Conservation (phyloP, 1,284 basidiomycete species). For the Trichosporon inkin region DNA sequence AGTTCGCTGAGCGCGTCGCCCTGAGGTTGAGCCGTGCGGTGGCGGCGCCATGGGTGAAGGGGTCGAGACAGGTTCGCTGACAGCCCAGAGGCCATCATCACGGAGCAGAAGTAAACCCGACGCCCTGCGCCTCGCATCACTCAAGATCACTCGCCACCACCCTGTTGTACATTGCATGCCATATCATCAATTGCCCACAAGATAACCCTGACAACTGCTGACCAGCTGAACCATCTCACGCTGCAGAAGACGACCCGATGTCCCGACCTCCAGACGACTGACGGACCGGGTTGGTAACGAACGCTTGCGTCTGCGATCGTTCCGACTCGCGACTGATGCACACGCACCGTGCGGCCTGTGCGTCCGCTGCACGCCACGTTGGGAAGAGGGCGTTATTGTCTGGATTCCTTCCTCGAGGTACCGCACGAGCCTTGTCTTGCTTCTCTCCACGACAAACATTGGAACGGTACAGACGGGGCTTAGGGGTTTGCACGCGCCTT, state of each 20-base stretch:
- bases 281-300: no score
- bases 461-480: neutral
- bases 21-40: neutral
- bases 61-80: constrained; percentile 11
- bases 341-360: neutral
- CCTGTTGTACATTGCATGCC: constrained; percentile 27
- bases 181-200: constrained; percentile 11
- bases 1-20: no score
- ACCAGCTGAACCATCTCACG: neutral
- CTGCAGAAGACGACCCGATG: neutral
- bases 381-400: neutral
- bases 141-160: neutral
- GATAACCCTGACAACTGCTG: neutral
- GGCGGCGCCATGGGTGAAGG: neutral
- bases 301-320: no score
- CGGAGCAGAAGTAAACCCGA: constrained; percentile 61
- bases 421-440: neutral
- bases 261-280: no score
- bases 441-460: neutral
- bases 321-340: no score
- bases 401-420: neutral
- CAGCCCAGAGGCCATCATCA: constrained; percentile 60
- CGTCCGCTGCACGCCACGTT: neutral
- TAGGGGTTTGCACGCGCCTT: neutral
- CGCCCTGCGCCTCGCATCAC: neutral